These are phyloP conservation scores for Adansonia grandidieri DNA, from an alignment of 441 rosid species.

Conservation along the genomic window DNA sequence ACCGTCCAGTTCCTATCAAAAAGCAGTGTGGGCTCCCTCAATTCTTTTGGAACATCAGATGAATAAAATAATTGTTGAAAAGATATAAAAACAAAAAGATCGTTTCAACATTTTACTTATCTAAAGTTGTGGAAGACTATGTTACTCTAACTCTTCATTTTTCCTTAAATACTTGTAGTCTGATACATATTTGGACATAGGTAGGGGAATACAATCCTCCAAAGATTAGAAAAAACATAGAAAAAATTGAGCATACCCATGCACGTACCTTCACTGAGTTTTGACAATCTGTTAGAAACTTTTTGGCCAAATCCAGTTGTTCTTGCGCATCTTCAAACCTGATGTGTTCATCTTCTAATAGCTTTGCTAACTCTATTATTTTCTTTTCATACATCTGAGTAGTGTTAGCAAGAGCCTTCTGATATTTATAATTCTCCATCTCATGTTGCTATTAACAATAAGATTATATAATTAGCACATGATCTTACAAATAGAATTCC, in stretches of 20 bases:
- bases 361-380: slow-evolving; percentile 59
- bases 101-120: background rate
- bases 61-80: background rate
- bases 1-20: background rate
- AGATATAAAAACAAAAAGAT: background rate
- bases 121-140: slow-evolving; percentile 17
- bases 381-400: slow-evolving; percentile 71
- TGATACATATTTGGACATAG: no score
- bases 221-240: no score
- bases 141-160: no score
- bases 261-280: slow-evolving; percentile 53
- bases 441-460: slow-evolving; percentile 58
- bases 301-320: slow-evolving; percentile 52
- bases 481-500: slow-evolving; percentile 1
- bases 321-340: slow-evolving; percentile 56
- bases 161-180: slow-evolving; percentile 11
- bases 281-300: slow-evolving; percentile 55
- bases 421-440: slow-evolving; percentile 57
- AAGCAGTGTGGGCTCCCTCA: background rate
- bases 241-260: no score
- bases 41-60: background rate
- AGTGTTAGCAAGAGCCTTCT: slow-evolving; percentile 74
- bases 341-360: slow-evolving; percentile 57
- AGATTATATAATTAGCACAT: slow-evolving; percentile 25
- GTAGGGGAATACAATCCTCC: slow-evolving; percentile 1